Percentiles rank a stretch among this genome's conserved stretches.
Evolutionary conservation across 805 yeast species (phyloP).

Genomic region (Cyberlindnera mrakii): DNA sequence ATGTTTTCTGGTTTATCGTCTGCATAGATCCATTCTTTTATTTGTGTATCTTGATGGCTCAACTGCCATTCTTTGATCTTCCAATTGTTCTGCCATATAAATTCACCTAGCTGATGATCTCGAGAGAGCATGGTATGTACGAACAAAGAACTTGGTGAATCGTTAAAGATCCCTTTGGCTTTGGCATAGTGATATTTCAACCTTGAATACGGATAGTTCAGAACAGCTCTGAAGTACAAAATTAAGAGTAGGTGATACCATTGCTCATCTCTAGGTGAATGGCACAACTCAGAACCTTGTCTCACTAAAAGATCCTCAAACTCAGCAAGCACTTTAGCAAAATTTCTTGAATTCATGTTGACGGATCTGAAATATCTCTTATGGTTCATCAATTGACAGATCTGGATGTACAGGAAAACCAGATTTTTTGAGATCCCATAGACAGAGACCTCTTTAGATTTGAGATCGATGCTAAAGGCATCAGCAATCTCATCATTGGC

Average conservation of each 20-base stretch:
- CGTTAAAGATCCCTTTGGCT: neutral
- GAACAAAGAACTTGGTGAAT: neutral
- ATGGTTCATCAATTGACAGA: conserved; percentile 39
- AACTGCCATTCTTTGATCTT: conserved; percentile 9
- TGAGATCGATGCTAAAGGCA: neutral
- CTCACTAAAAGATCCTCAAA: conserved; percentile 34
- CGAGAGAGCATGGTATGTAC: conserved; percentile 1
- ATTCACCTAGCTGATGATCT: neutral
- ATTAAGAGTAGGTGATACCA: conserved; percentile 15
- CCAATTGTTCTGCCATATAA: conserved; percentile 14
- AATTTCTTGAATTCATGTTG: conserved; percentile 38
- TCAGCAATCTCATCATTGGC: neutral
- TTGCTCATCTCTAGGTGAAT: conserved; percentile 4
- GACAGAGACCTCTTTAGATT: conserved; percentile 1
- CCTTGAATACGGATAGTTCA: conserved; percentile 18
- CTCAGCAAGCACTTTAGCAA: conserved; percentile 41
- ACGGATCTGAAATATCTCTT: conserved; percentile 31
- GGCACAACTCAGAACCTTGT: conserved; percentile 10
- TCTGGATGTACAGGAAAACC: conserved; percentile 30
- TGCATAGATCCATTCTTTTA: conserved; percentile 7
- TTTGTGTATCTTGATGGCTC: neutral
- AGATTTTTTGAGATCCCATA: conserved; percentile 21
- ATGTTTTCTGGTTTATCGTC: conserved; percentile 5
- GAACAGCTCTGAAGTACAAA: conserved; percentile 16
- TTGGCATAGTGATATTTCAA: conserved; percentile 9